Percentiles rank a stretch among this genome's conserved stretches.
These are phyloP conservation scores for Aureobasidium melanogenum DNA, from an alignment of 2,329 filamentous ascomycete species.

Conservation along the genomic window DNA sequence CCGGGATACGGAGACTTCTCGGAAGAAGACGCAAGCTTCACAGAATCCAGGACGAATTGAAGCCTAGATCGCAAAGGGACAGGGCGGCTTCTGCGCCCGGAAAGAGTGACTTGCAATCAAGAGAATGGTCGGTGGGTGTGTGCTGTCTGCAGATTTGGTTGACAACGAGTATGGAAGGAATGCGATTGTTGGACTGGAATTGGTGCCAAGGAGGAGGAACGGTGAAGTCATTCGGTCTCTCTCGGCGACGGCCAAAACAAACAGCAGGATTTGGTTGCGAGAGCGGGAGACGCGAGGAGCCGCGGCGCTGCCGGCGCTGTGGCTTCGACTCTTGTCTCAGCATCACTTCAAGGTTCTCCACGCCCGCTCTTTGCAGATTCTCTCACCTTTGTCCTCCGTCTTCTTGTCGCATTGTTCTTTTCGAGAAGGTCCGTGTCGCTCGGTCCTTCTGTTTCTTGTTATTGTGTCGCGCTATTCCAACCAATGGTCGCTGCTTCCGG, in stretches of 20 bases:
- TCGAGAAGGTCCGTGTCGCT: neutral
- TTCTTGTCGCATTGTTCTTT: neutral
- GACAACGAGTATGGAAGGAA: constrained; percentile 4
- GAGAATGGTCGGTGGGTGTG: neutral
- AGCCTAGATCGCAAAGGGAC: neutral
- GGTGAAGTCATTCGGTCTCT: constrained; percentile 4
- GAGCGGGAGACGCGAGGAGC: neutral
- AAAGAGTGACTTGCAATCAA: neutral
- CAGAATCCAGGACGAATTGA: neutral
- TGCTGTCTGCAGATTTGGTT: neutral
- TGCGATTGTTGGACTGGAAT: neutral
- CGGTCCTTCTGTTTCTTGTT: neutral
- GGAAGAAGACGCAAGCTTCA: neutral
- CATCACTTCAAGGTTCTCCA: neutral
- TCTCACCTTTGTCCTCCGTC: neutral
- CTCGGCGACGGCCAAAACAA: constrained; percentile 5
- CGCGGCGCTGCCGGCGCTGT: neutral
- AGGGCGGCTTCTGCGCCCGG: neutral
- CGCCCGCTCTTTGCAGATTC: neutral
- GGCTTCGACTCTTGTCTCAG: constrained; percentile 5
- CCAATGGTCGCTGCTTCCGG: constrained; percentile 3
- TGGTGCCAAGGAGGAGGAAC: neutral
- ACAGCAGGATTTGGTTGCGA: neutral
- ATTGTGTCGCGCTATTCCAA: neutral
- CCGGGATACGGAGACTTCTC: neutral